Base-by-base conservation (phyloP, 441 rosid genomes). In the Croton laevigatus region DNA sequence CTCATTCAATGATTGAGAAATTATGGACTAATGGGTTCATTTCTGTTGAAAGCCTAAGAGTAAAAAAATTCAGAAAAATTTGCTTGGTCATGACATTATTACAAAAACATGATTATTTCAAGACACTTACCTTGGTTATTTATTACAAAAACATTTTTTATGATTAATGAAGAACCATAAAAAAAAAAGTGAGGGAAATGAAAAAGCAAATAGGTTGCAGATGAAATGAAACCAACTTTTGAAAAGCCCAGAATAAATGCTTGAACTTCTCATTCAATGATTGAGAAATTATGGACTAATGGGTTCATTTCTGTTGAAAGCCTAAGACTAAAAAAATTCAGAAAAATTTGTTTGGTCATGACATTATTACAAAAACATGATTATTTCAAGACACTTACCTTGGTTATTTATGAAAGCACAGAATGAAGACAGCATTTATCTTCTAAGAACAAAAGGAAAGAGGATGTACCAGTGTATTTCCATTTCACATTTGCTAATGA, bases 401-500 rank as follows among this genome's bases (percentile, higher is more conserved):
- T 59, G 52, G 32, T 17, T 40, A 23, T 38, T 16, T 10, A 40
- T n/a, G 19, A 58, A 2, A 1, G 12, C 16, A 34, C 34, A 38
- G 20, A 62, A 51, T 66, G 55, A 46, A 32, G 6, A 40, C 17
- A 10, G 66, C n/a, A 19, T 68, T 67, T 17, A 36, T 32, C 44
- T 32, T 42, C 27, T 27, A 62, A 65, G 66, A 64, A 49, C 5
- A 70, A 4, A 68, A 59, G 14, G 42, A 63, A 11, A 62, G 13
- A 65, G 40, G 42, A 53, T 62, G 77, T 88, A 96, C 99, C 93
- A 71, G 81, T 82, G 79, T 77, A 84, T 55, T 81, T 87, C 93
- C 96, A 90, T 74, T 78, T 82, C 42, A 89, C 76, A 73, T 88
- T 89, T 80, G 84, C 84, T 72, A 88, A 80, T 60, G 86, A 90